Base-by-base conservation (phyloP, 2,329 filamentous ascomycete genomes). In the Cytospora mali region DNA sequence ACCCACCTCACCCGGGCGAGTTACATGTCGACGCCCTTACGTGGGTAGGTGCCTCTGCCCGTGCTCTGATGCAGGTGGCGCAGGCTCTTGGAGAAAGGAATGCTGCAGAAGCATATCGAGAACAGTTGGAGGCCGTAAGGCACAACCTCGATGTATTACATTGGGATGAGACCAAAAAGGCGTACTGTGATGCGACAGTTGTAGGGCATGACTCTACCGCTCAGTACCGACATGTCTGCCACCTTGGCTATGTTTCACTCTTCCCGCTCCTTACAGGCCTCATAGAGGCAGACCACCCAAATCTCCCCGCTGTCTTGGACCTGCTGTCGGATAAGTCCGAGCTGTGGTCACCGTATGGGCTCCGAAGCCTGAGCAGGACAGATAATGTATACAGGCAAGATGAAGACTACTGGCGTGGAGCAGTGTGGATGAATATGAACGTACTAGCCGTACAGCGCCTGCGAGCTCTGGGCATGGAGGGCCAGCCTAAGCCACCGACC, bases 1-100 rank as follows among this genome's bases (percentile, higher is more conserved):
- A 95, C 74, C 92, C 93, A n/a, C 93, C 93, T 28, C 92, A 96
- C 72, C 93, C 93, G 0, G 93, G 91, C 69, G 93, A 97, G 83
- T 83, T 97, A 35, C 93, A 97, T 73, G 87, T 93, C 23, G 93
- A 97, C 75, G 80, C 97, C 55, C 90, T 97, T 72, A 91, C 90
- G 56, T 97, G 93, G 93, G 90, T 97, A 76, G 93, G 92, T 10
- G 87, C 96, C 79, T 94, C 96, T 89, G 89, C 90, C 27, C 87
- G 89, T 64, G 88, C 89, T 9, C 83, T 97, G 58, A 84, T 87
- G 68, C 89, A 88, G 65, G 90, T 97, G 69, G 90, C 93, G 0
- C 79, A 84, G 39, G 84, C 86, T 28, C 82, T 97, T 13, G 86
- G 84, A 46, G 86, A 93, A 66, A 76, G 76, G 0, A 92, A 96